phyloP scores from a whole-genome alignment of 2,329 filamentous ascomycete species.

The Lasiodiplodia sp. region DNA sequence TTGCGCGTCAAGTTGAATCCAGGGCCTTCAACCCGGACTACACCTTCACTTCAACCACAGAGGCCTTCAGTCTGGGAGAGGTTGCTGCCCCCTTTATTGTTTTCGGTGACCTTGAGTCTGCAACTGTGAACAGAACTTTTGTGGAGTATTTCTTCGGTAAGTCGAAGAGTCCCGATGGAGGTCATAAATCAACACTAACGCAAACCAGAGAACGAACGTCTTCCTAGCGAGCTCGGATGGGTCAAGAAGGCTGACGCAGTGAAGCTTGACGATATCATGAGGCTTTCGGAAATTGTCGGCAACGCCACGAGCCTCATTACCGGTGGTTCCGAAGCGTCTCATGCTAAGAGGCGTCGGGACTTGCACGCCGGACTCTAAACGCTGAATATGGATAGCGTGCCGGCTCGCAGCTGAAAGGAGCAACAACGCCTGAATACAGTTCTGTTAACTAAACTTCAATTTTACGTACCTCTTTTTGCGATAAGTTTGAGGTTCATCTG shows the following conservation, averaged over 20 bases:
- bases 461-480: no score
- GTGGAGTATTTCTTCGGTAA: conserved; percentile 58
- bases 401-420: no score
- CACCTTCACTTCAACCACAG: conserved; percentile 51
- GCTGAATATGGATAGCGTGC: neutral
- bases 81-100: conserved; percentile 58
- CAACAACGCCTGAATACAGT: no score
- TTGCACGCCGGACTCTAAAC: neutral
- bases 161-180: conserved; percentile 23
- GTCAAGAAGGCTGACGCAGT: conserved; percentile 33
- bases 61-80: conserved; percentile 60
- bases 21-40: conserved; percentile 58
- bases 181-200: neutral
- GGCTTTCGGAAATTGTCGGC: neutral
- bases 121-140: conserved; percentile 49
- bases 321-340: neutral
- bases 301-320: conserved; percentile 11
- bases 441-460: no score
- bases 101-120: conserved; percentile 54
- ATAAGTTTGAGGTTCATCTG: no score
- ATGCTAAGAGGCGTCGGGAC: neutral
- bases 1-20: conserved; percentile 55
- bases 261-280: conserved; percentile 32
- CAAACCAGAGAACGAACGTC: conserved; percentile 50
- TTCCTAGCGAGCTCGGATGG: conserved; percentile 53